Conservation (phyloP, 2,329 filamentous ascomycete genomes). For the Aspergillus felis region DNA sequence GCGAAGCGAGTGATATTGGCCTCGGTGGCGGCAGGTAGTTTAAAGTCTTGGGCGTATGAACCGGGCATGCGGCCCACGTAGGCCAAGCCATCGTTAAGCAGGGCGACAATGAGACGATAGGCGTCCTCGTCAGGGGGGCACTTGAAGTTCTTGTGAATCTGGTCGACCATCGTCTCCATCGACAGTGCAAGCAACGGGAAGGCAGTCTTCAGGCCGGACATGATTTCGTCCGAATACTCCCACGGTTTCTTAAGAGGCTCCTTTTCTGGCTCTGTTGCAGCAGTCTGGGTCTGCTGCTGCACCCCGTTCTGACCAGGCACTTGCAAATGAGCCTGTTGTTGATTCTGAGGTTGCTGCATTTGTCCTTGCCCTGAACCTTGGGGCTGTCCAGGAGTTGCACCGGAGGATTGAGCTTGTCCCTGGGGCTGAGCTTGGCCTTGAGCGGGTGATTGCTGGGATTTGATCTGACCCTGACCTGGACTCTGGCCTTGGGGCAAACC, state of each 20-base stretch:
- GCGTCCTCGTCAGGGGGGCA: constrained; percentile 97
- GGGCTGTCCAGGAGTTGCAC: background rate
- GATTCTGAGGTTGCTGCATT: constrained; percentile 20
- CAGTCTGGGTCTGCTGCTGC: constrained; percentile 21
- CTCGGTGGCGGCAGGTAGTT: constrained; percentile 84
- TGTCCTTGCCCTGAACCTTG: constrained; percentile 22
- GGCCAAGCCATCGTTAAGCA: constrained; percentile 90
- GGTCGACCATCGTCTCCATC: constrained; percentile 99
- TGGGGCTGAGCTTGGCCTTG: constrained; percentile 10
- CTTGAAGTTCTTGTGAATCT: constrained; percentile 99
- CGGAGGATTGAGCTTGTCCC: constrained; percentile 1
- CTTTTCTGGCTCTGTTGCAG: constrained; percentile 31
- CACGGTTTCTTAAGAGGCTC: constrained; percentile 71
- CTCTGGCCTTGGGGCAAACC: constrained; percentile 13
- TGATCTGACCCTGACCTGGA: constrained; percentile 10
- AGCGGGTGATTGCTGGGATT: constrained; percentile 5
- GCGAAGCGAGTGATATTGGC: constrained; percentile 95
- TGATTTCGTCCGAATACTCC: constrained; percentile 95
- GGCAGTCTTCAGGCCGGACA: constrained; percentile 91
- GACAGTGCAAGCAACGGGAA: constrained; percentile 93
- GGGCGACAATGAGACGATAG: constrained; percentile 91
- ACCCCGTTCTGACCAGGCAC: constrained; percentile 26
- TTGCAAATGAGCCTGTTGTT: constrained; percentile 25
- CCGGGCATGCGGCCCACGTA: constrained; percentile 85
- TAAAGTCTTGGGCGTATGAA: constrained; percentile 85